These are phyloP conservation scores for Luffa aegyptiaca DNA, from an alignment of 306 rosid species.

Conservation along the genomic window DNA sequence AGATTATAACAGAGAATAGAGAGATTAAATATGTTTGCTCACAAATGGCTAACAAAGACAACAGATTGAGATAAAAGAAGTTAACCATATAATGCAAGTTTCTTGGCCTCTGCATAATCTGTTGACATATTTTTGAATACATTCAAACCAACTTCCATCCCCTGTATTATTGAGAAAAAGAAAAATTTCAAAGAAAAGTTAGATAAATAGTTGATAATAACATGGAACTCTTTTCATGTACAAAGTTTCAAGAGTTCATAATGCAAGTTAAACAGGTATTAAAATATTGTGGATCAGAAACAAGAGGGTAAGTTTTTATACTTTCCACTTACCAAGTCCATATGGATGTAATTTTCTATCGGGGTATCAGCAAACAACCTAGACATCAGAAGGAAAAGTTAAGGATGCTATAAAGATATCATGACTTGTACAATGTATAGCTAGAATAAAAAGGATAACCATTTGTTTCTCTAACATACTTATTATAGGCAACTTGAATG, in stretches of 20 bases:
- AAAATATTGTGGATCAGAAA: not conserved
- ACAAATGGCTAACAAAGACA: not conserved
- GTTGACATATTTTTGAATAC: constrained; percentile 47
- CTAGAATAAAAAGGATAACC: not conserved
- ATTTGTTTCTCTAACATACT: constrained; percentile 23
- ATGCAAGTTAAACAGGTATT: not conserved
- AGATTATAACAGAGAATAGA: not conserved
- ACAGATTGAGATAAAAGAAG: not conserved
- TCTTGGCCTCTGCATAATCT: constrained; percentile 66
- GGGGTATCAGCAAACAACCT: constrained; percentile 45
- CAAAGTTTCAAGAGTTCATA: not conserved
- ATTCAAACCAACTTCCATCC: constrained; percentile 41
- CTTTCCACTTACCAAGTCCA: constrained; percentile 62
- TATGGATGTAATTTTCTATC: constrained; percentile 39
- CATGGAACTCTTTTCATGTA: not conserved
- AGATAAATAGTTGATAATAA: not conserved
- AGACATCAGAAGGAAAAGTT: constrained; percentile 18
- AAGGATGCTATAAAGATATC: constrained; percentile 4
- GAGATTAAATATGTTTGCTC: not conserved
- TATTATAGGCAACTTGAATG: constrained; percentile 42
- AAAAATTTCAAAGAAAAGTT: not conserved
- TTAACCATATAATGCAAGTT: constrained; percentile 52
- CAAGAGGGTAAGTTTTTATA: not conserved
- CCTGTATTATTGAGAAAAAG: constrained; percentile 21
- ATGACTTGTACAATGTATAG: constrained; percentile 8